Evolutionary conservation across 306 rosid species (phyloP).

Genomic region (Psophocarpus tetragonolobus): DNA sequence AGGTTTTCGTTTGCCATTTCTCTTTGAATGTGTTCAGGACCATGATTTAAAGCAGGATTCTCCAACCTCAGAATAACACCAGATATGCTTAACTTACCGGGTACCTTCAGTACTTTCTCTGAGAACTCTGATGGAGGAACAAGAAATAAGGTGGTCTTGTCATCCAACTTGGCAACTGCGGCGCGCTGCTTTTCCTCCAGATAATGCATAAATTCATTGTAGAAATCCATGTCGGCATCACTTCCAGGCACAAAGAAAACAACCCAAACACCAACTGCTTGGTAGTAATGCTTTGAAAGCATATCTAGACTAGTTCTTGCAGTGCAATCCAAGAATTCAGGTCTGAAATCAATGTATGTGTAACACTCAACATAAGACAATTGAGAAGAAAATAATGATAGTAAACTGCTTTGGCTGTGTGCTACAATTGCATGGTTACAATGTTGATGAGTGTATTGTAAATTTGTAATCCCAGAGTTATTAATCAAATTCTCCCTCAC

Average conservation of each 20-base stretch:
- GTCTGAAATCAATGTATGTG: slow-evolving; percentile 63
- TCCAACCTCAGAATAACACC: slow-evolving; percentile 93
- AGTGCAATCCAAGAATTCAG: slow-evolving; percentile 94
- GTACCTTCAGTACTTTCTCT: slow-evolving; percentile 85
- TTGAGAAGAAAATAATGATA: not conserved
- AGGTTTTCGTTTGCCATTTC: slow-evolving; percentile 49
- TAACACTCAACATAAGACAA: slow-evolving; percentile 32
- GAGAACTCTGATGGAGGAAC: slow-evolving; percentile 98
- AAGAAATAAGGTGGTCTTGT: slow-evolving; percentile 87
- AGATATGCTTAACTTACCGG: slow-evolving; percentile 93
- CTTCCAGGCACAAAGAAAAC: slow-evolving; percentile 94
- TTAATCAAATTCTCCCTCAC: slow-evolving; percentile 5
- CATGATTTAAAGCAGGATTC: slow-evolving; percentile 58
- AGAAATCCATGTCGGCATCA: slow-evolving; percentile 81
- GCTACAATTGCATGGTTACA: slow-evolving; percentile 21
- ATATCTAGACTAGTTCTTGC: slow-evolving; percentile 96
- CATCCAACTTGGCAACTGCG: slow-evolving; percentile 91
- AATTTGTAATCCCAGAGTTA: slow-evolving; percentile 10
- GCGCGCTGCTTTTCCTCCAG: slow-evolving; percentile 95
- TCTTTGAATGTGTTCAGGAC: slow-evolving; percentile 49
- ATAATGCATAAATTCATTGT: slow-evolving; percentile 93
- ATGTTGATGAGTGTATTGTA: not conserved
- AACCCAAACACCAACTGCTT: slow-evolving; percentile 96
- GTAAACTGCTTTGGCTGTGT: not conserved
- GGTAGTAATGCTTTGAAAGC: slow-evolving; percentile 96